These are phyloP conservation scores for Ophiocordyceps camponoti-floridani DNA, from an alignment of 2,329 filamentous ascomycete genomes.

Conservation along the genomic window DNA sequence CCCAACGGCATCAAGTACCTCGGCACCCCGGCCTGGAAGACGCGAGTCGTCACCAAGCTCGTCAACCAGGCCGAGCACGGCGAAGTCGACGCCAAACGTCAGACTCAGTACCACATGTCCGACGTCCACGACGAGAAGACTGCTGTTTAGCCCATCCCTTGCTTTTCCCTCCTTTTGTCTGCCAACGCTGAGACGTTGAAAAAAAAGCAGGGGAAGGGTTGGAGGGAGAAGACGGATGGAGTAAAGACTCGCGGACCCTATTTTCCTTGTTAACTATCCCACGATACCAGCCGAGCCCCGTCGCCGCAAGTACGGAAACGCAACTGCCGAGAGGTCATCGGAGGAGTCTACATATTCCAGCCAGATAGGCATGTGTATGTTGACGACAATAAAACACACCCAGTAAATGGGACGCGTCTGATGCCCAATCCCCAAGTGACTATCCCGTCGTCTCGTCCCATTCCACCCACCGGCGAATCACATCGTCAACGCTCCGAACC, in stretches of 20 bases:
- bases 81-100: constrained; percentile 10
- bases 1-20: constrained; percentile 12
- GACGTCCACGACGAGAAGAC: constrained; percentile 5
- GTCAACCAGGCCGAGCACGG: constrained; percentile 9
- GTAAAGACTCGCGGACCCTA: no score
- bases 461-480: constrained; percentile 67
- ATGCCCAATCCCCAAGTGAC: no score
- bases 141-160: no score
- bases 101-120: constrained; percentile 4
- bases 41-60: constrained; percentile 7
- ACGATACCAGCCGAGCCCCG: not conserved
- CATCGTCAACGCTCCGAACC: constrained; percentile 46
- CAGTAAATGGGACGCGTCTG: no score
- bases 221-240: not conserved
- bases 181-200: not conserved
- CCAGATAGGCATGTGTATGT: not conserved
- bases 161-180: not conserved
- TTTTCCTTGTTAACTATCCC: not conserved
- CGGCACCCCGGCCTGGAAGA: constrained; percentile 16
- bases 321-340: no score
- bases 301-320: not conserved
- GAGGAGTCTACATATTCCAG: not conserved
- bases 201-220: not conserved
- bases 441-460: constrained; percentile 47
- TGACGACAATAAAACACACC: not conserved